Evolutionary conservation across 257 asterid species (phyloP), one percentile per base, ranked within the genome.

Genomic region (Scutellaria baicalensis): DNA sequence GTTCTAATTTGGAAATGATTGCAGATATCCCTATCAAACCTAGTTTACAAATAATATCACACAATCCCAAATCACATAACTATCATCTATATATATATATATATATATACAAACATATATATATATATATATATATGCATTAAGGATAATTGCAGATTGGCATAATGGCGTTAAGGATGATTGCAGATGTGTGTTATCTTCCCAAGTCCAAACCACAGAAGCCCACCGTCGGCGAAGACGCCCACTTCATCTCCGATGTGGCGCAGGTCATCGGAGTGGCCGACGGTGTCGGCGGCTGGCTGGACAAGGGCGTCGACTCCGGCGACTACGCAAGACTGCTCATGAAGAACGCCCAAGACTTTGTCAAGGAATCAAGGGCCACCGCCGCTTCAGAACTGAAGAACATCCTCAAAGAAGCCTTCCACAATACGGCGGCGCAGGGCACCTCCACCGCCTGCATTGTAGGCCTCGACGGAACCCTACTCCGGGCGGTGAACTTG

Each of bases 381-480:
- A 5, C 33, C 58, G 39, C 8, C 48, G 39, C 45, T n/a, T n/a
- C n/a, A 3, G 50, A 55, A 39, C 66, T 71, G 4, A 72, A 52
- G 11, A 40, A 16, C 16, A 51, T 72, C 0, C 40, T 72, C 1
- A 1, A 13, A 8, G 13, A 6, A 10, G 71, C 77, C 2, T 72
- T 23, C 51, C 5, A 0, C 6, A 43, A 8, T 9, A 72, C 71
- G 49, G 18, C 16, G 20, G 12, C 12, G 42, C 31, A 31, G 1
- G 71, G 66, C 17, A 42, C 71, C 42, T 64, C 71, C 71, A 72
- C 77, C 71, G 77, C 77, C 12, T 64, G 66, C 71, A 31, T 72
- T 59, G 10, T 72, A 9, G 0, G 18, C 5, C 59, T 72, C 16
- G 17, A 45, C 33, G 33, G 59, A 0, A 23, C 54, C 51, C 6